Evolutionary conservation across 768 basidiomycete genomes (phyloP).

Genomic region (Tubosaeta sp.): DNA sequence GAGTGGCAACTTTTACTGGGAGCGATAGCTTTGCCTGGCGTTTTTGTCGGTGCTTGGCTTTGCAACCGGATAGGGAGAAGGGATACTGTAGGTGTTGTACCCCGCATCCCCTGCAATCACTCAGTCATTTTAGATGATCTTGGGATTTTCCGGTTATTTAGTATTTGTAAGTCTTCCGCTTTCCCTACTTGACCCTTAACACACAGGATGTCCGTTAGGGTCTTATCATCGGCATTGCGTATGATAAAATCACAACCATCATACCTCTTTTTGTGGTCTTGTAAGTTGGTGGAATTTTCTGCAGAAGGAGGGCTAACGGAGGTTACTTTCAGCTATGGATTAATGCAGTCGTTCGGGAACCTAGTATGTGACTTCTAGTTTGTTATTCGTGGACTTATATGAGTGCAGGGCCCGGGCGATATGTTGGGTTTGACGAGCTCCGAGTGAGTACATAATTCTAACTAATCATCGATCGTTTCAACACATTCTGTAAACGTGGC

Average conservation of each 20-base stretch:
- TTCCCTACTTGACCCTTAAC: neutral
- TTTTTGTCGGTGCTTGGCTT: conserved; percentile 45
- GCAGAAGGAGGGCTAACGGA: conserved; percentile 1
- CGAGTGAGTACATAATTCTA: conserved; percentile 42
- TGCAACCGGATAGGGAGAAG: conserved; percentile 54
- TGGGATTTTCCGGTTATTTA: conserved; percentile 66
- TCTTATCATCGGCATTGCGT: conserved; percentile 54
- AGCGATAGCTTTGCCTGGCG: conserved; percentile 58
- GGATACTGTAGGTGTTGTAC: conserved; percentile 42
- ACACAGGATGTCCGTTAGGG: conserved; percentile 25
- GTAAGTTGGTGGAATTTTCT: conserved; percentile 32
- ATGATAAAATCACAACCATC: conserved; percentile 58
- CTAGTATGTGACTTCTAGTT: conserved; percentile 34
- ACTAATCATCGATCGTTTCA: too few relatives aligned
- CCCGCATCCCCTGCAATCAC: neutral
- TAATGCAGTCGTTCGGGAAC: conserved; percentile 73
- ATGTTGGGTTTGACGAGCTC: conserved; percentile 65
- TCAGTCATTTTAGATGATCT: conserved; percentile 46
- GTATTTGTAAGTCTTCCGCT: conserved; percentile 43
- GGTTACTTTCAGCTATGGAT: conserved; percentile 46
- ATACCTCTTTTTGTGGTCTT: conserved; percentile 65
- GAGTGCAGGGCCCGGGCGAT: conserved; percentile 59
- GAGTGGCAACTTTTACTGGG: conserved; percentile 70
- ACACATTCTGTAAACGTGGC: neutral
- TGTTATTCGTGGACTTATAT: conserved; percentile 7